phyloP scores from a whole-genome alignment of 495 filamentous ascomycete species.

The Xylona heveae region DNA sequence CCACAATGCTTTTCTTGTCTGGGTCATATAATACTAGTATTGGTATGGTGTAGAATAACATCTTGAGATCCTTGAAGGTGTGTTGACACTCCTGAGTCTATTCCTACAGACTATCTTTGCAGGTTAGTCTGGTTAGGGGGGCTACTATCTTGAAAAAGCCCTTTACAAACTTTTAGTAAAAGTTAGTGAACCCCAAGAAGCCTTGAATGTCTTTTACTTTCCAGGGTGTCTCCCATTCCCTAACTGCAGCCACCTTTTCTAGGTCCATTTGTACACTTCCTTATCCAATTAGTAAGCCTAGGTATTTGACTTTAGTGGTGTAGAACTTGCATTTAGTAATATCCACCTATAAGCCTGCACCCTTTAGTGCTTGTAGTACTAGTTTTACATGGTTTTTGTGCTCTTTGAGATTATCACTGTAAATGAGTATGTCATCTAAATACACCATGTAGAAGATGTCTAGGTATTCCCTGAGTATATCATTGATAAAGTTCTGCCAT shows the following conservation, averaged over 20 bases:
- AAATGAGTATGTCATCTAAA: constrained; percentile 7
- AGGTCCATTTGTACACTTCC: no score
- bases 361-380: constrained; percentile 3
- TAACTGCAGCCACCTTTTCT: no score
- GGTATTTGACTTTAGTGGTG: no score
- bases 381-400: constrained; percentile 1
- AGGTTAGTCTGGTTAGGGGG: constrained; percentile 5
- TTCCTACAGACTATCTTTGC: constrained; percentile 7
- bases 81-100: constrained; percentile 22
- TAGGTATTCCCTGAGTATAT: not conserved
- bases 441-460: constrained; percentile 7
- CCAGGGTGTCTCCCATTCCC: no score
- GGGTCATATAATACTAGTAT: constrained; percentile 12
- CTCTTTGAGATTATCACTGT: no score
- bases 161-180: constrained; percentile 9
- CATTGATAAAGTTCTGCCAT: constrained; percentile 5
- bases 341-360: no score
- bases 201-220: no score
- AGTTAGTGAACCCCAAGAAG: constrained; percentile 17
- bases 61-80: constrained; percentile 25
- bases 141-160: constrained; percentile 4
- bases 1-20: constrained; percentile 6
- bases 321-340: no score
- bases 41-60: constrained; percentile 18
- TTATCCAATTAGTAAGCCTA: no score